Base-by-base conservation (phyloP, 352 stramenopile species). In the Phytophthora capsici region DNA sequence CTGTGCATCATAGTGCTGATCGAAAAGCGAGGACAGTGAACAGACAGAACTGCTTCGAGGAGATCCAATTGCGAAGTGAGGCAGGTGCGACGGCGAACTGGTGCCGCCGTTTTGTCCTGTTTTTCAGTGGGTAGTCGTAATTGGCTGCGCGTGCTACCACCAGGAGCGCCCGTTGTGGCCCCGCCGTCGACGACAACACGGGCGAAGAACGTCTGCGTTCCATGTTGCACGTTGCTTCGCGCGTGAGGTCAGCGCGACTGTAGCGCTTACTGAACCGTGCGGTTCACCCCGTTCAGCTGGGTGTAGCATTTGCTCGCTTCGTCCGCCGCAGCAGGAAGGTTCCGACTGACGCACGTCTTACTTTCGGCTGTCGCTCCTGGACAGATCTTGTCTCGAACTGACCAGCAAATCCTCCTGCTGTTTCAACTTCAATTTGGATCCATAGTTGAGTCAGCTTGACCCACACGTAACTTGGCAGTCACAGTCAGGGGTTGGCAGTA, bases 1-100 rank as follows among this genome's bases (percentile, higher is more conserved):
- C 67, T 54, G 46, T 71, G 63, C 67, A 75, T 75, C 63, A 66
- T 75, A 13, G 17, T 14, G 12, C 25, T 22, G 47, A 45, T 66
- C 3, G 5, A 36, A 36, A 34, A 51, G 14, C 26, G 45, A 14
- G 16, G 23, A 16, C 10, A 23, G 26, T 7, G 26, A 34, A 40
- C 6, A 19, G 19, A 40, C 41, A 12, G 19, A 57, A 34, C 46
- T 74, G 60, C 49, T 63, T 30, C 32, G 32, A 62, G 13, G 48
- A 63, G 49, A 59, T 70, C 54, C 54, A 68, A 75, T 71, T 71
- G 56, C 46, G 34, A 71, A 69, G 46, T 71, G 62, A 64, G 62
- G 55, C 53, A 66, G 9, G 17, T 36, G 22, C 3, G 13, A 17
- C 13, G 28, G 28, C 41, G 17, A 19, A 23, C 51, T 34, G n/a